A percentile compares a stretch with the other conserved stretches of the same genome.
Evolutionary conservation across 129 eudicot species (phyloP).

Genomic region (Flaveria ramosissima): DNA sequence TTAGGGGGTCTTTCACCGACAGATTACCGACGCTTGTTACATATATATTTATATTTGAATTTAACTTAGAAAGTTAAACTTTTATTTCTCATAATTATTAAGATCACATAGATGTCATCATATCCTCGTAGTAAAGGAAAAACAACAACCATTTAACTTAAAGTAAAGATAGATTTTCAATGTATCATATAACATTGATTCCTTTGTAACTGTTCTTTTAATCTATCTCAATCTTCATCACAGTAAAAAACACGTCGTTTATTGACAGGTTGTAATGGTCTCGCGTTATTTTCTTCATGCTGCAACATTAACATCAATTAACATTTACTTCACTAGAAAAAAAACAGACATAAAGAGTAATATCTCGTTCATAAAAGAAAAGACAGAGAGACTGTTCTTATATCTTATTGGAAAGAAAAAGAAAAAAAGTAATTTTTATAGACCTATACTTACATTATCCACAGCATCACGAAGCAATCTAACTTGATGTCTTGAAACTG

Average conservation of each 20-base stretch:
- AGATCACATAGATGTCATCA: background rate
- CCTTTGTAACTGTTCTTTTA: background rate
- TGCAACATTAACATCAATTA: conserved; percentile 28
- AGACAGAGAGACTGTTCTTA: too few relatives aligned
- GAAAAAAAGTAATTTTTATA: background rate
- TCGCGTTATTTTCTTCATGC: conserved; percentile 67
- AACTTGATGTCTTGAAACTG: conserved; percentile 60
- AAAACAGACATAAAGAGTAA: background rate
- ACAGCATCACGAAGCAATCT: conserved; percentile 64
- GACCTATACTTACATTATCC: conserved; percentile 55
- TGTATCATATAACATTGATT: background rate
- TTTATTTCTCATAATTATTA: background rate
- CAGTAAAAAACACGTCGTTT: conserved; percentile 30
- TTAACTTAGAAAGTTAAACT: too few relatives aligned
- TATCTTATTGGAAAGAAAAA: too few relatives aligned
- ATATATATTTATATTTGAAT: too few relatives aligned
- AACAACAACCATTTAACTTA: background rate
- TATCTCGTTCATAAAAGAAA: too few relatives aligned
- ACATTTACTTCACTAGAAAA: background rate
- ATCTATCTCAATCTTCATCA: background rate
- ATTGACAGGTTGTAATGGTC: conserved; percentile 56
- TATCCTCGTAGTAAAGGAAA: background rate
- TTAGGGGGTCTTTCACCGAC: too few relatives aligned
- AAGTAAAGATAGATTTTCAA: background rate
- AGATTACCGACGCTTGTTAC: too few relatives aligned